These are phyloP conservation scores for Cryptococcus sp. DNA, from an alignment of 1,284 basidiomycete species.

Conservation along the genomic window DNA sequence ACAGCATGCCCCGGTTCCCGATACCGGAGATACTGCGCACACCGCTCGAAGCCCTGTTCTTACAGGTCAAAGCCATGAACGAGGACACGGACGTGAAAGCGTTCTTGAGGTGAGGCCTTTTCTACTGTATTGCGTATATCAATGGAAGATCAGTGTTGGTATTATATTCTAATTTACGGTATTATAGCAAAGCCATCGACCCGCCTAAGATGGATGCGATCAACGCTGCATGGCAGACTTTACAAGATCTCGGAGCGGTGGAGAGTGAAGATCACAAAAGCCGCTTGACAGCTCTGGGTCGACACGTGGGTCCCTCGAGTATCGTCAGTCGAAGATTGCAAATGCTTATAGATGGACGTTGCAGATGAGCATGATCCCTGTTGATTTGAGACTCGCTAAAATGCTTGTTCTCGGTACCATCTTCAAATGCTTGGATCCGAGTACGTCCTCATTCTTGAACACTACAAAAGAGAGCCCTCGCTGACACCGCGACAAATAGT, in stretches of 20 bases:
- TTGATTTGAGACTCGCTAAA: constrained; percentile 90
- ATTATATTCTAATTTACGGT: background rate
- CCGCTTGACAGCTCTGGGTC: constrained; percentile 75
- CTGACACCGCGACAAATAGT: constrained; percentile 54
- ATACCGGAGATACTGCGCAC: constrained; percentile 88
- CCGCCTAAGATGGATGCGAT: constrained; percentile 77
- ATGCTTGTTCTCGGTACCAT: constrained; percentile 83
- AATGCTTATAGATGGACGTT: constrained; percentile 2
- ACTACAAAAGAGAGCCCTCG: too few species aligned
- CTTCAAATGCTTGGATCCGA: constrained; percentile 70
- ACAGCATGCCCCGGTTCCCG: constrained; percentile 70
- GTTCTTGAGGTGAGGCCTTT: constrained; percentile 35
- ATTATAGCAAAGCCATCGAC: constrained; percentile 68
- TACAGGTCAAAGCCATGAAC: constrained; percentile 80
- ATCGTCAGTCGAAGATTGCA: constrained; percentile 3
- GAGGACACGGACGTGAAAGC: constrained; percentile 79
- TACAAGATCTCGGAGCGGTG: constrained; percentile 79
- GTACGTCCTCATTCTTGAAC: constrained; percentile 12
- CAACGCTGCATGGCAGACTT: constrained; percentile 72
- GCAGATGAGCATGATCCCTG: constrained; percentile 72
- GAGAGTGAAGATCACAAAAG: constrained; percentile 61
- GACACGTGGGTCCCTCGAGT: constrained; percentile 63
- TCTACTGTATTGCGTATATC: too few species aligned
- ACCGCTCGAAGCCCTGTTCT: constrained; percentile 77
- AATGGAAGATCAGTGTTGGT: background rate